These are phyloP conservation scores for Yamadazyma siamensis DNA, from an alignment of 1,139 yeast genomes.

Conservation along the genomic window DNA sequence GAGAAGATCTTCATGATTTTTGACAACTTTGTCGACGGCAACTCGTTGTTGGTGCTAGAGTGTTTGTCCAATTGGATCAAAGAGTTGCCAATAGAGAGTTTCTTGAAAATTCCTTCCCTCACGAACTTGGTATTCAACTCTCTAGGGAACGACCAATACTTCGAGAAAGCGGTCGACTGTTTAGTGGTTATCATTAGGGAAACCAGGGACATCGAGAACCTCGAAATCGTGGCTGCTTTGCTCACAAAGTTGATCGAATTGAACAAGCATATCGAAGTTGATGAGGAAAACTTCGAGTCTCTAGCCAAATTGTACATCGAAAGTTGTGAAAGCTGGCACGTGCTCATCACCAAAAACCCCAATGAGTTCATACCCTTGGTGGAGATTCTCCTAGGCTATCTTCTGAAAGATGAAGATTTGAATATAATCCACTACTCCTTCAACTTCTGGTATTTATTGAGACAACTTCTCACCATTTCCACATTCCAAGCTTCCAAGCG, in stretches of 20 bases:
- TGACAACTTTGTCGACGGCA: constrained; percentile 42
- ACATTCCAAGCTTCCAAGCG: constrained; percentile 59
- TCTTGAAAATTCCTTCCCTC: constrained; percentile 59
- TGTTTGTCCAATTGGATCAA: constrained; percentile 88
- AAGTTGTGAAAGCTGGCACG: constrained; percentile 96
- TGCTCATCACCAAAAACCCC: constrained; percentile 74
- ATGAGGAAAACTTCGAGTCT: constrained; percentile 73
- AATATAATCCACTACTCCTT: constrained; percentile 90
- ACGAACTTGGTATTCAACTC: constrained; percentile 70
- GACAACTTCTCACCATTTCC: constrained; percentile 65
- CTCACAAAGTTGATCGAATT: constrained; percentile 65
- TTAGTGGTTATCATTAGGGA: constrained; percentile 74
- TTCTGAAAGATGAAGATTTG: constrained; percentile 69
- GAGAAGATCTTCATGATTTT: constrained; percentile 64
- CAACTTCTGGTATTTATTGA: constrained; percentile 85
- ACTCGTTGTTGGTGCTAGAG: constrained; percentile 49
- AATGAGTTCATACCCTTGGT: constrained; percentile 66
- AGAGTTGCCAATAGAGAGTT: constrained; percentile 71
- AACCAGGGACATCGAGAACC: constrained; percentile 70
- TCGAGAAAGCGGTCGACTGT: constrained; percentile 88
- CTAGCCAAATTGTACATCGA: constrained; percentile 79
- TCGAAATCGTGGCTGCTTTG: constrained; percentile 61
- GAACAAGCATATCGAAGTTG: constrained; percentile 47
- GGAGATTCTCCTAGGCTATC: constrained; percentile 63
- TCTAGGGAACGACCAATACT: constrained; percentile 59